A percentile compares a stretch with the other conserved stretches of the same genome.
These are phyloP conservation scores for Globisporangium orthogonon DNA, from an alignment of 352 stramenopile genomes.

Conservation along the genomic window DNA sequence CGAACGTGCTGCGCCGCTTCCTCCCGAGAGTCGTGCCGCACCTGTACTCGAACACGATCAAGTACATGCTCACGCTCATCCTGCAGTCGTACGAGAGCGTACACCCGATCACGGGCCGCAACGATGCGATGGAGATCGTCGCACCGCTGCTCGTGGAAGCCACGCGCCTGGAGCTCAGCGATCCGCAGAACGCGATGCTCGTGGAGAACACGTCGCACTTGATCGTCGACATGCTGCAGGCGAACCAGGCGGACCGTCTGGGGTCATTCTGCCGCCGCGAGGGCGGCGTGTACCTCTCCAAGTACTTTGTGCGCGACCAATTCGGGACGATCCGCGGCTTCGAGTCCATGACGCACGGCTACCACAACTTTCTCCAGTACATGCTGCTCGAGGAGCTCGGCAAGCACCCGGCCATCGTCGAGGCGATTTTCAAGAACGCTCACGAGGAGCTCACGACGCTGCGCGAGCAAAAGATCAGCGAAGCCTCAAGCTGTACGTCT, in stretches of 20 bases:
- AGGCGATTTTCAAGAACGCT: constrained; percentile 65
- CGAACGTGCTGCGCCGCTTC: constrained; percentile 76
- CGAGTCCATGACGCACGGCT: constrained; percentile 84
- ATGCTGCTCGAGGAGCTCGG: constrained; percentile 83
- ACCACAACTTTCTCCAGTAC: constrained; percentile 88
- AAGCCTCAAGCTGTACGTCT: constrained; percentile 48
- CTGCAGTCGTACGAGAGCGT: constrained; percentile 86
- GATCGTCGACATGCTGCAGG: constrained; percentile 83
- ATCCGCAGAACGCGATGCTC: constrained; percentile 36
- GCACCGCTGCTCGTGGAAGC: constrained; percentile 48
- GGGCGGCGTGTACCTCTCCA: constrained; percentile 76
- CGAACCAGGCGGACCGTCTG: constrained; percentile 80
- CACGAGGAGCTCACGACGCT: constrained; percentile 55
- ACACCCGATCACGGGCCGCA: constrained; percentile 80
- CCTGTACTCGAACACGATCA: constrained; percentile 86
- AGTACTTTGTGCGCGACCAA: constrained; percentile 87
- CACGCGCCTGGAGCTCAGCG: constrained; percentile 32
- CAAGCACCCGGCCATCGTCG: constrained; percentile 62
- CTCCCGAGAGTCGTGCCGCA: constrained; percentile 72
- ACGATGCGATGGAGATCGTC: constrained; percentile 84
- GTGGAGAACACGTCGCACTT: constrained; percentile 77
- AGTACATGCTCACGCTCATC: constrained; percentile 87
- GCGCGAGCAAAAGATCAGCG: constrained; percentile 29
- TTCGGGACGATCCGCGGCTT: constrained; percentile 86
- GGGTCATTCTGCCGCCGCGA: constrained; percentile 78